Percentiles rank a stretch among this genome's conserved stretches.
Conservation (phyloP, 352 stramenopile species). For the Pseudoperonospora humuli region DNA sequence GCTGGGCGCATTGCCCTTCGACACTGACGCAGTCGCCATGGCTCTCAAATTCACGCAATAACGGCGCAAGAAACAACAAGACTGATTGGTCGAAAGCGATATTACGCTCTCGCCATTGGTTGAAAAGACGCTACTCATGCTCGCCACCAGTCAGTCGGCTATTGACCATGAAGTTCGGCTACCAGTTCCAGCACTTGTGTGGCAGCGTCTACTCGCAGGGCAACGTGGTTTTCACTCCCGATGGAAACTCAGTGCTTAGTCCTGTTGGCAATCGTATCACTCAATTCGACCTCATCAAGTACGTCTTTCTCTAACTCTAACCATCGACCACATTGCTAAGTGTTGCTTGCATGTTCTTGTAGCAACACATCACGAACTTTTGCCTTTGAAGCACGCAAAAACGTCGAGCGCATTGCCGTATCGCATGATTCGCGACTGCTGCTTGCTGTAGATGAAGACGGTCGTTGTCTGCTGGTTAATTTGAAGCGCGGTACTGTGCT, state of each 20-base stretch:
- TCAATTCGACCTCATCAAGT: conserved; percentile 92
- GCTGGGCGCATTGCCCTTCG: conserved; percentile 21
- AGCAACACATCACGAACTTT: conserved; percentile 87
- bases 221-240: conserved; percentile 90
- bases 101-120: conserved; percentile 16
- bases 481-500: conserved; percentile 84
- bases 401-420: conserved; percentile 81
- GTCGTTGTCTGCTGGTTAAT: conserved; percentile 87
- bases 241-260: conserved; percentile 89
- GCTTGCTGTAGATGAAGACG: conserved; percentile 86
- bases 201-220: conserved; percentile 91
- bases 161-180: conserved; percentile 79
- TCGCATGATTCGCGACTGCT: conserved; percentile 87
- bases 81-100: conserved; percentile 29
- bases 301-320: conserved; percentile 11
- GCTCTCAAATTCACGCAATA: no score
- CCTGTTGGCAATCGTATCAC: conserved; percentile 92
- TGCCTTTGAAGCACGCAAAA: conserved; percentile 88
- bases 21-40: conserved; percentile 24
- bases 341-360: no score
- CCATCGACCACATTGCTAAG: no score
- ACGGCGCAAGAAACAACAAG: no score
- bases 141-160: conserved; percentile 24
- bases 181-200: conserved; percentile 90
- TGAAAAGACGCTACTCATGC: conserved; percentile 19